Evolutionary conservation across 139 green algal species (phyloP), one percentile per base, ranked within the genome.

Genomic region (Chlamydomonas schloesseri): DNA sequence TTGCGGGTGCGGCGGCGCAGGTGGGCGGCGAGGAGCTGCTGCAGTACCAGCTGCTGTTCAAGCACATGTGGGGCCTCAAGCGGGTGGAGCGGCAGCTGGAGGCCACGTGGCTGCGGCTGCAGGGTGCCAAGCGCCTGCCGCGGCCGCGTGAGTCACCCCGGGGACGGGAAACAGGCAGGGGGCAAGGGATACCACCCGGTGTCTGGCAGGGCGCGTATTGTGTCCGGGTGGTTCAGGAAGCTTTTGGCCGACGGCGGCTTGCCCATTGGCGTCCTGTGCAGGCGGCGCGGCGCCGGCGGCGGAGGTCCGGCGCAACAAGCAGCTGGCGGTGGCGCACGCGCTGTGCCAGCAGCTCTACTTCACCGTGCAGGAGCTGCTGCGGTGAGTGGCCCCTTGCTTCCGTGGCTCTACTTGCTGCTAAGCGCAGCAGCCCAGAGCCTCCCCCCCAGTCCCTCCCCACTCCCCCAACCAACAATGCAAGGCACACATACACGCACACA

Each of bases 41-140:
- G n/a, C 94, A 96, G 83, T 99, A 99, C 93, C 97, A 99, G 85
- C 88, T 98, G 36, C 87, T 98, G 29, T 97, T 98, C 85, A 92
- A 95, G 82, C 94, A 98, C 85, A 86, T 99, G 31, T 96, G 98
- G 73, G 87, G 91, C 46, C 91, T 98, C 55, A 98, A 98, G 89
- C 93, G 92, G 65, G 91, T 94, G 58, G 97, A 99, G 91, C 86
- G 93, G n/a, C 84, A 96, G 88, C 92, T 99, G 62, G 87, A 84
- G 28, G 79, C 73, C 29, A 90, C 93, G 24, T 97, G 94, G 90
- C 81, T 91, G 37, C 68, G 91, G 34, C 90, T 95, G 55, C 94
- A 96, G 73, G 74, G 68, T n/a, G 93, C 92, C 68, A 87, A 87
- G 69, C 82, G 91, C 2, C 62, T 73, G 26, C 70, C 94, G 81